Percentiles rank a stretch among this genome's conserved stretches.
Evolutionary conservation across 2,329 filamentous ascomycete genomes (phyloP).

Genomic region (Pseudocercospora fuligena): DNA sequence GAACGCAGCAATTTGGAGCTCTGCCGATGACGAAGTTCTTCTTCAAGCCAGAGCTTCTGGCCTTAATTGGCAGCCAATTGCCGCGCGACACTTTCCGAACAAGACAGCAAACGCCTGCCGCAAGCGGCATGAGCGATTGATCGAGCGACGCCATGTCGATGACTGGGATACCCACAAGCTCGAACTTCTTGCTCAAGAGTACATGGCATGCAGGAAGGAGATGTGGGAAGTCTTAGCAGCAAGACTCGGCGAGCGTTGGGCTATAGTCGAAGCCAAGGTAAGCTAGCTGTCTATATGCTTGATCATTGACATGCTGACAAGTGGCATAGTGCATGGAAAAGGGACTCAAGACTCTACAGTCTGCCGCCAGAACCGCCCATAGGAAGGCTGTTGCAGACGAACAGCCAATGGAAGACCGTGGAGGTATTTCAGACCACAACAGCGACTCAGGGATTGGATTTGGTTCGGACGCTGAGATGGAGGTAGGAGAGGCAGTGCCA

Average conservation of each 20-base stretch:
- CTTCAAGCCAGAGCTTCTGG: constrained; percentile 73
- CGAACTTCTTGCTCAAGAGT: constrained; percentile 74
- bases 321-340: constrained; percentile 74
- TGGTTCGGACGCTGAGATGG: constrained; percentile 53
- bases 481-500: constrained; percentile 33
- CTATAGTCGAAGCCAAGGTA: constrained; percentile 82
- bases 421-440: constrained; percentile 51
- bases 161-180: constrained; percentile 80
- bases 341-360: constrained; percentile 79
- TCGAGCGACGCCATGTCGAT: constrained; percentile 73
- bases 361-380: constrained; percentile 67
- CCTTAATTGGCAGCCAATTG: constrained; percentile 83
- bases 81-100: constrained; percentile 72
- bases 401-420: constrained; percentile 32
- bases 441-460: constrained; percentile 73
- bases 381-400: constrained; percentile 63
- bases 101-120: constrained; percentile 84
- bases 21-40: constrained; percentile 74
- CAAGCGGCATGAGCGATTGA: constrained; percentile 83
- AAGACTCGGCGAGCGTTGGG: constrained; percentile 61
- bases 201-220: constrained; percentile 77
- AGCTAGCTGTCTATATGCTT: constrained; percentile 51
- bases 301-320: constrained; percentile 17
- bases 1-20: constrained; percentile 64
- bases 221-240: constrained; percentile 79